Conservation (phyloP, 2,329 filamentous ascomycete genomes). For the Gremmenia infestans region DNA sequence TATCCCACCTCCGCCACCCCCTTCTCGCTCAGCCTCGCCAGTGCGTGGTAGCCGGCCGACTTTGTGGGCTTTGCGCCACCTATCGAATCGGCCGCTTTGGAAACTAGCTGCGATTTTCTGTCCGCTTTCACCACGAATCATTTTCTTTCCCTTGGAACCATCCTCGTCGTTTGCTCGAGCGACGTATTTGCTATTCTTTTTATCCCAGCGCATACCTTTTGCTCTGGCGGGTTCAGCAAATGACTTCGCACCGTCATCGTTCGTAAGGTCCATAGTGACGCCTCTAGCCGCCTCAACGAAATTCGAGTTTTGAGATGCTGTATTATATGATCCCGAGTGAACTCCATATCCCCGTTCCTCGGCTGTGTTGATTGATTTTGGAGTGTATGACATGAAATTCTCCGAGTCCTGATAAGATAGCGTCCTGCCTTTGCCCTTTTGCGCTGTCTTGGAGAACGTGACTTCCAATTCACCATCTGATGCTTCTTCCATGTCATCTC, state of each 20-base stretch:
- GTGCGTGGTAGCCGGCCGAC: constrained; percentile 73
- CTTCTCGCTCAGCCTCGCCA: constrained; percentile 68
- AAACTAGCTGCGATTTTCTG: constrained; percentile 95
- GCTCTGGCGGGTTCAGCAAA: constrained; percentile 73
- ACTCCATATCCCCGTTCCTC: constrained; percentile 94
- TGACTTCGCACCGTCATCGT: constrained; percentile 75
- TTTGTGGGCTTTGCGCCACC: constrained; percentile 83
- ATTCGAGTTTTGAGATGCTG: constrained; percentile 51
- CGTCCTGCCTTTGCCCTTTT: constrained; percentile 49
- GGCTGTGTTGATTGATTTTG: constrained; percentile 70
- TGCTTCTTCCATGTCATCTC: constrained; percentile 52
- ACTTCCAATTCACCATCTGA: constrained; percentile 61
- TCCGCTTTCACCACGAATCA: constrained; percentile 85
- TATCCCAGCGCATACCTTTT: constrained; percentile 87
- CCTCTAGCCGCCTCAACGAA: constrained; percentile 86
- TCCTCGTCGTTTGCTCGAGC: constrained; percentile 89
- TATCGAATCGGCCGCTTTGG: constrained; percentile 88
- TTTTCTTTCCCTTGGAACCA: constrained; percentile 66
- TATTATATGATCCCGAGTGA: constrained; percentile 64
- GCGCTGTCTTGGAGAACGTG: constrained; percentile 58
- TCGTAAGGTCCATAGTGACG: constrained; percentile 86
- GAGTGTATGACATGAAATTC: constrained; percentile 95
- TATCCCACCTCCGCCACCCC: constrained; percentile 30
- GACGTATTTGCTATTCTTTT: constrained; percentile 94
- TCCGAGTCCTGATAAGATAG: constrained; percentile 77